phyloP scores from a whole-genome alignment of 306 rosid species.

The Calophaca sinica region DNA sequence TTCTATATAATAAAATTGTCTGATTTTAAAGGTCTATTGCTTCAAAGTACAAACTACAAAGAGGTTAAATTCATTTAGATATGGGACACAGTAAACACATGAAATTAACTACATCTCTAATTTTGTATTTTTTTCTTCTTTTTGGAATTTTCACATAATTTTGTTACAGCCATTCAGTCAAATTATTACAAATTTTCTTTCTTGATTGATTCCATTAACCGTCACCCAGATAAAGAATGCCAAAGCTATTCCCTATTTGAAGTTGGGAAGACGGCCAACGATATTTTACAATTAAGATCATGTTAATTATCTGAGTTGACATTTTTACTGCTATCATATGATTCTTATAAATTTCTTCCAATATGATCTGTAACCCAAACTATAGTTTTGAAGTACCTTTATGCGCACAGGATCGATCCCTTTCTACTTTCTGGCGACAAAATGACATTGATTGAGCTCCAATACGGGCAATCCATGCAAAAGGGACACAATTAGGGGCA shows the following conservation, averaged over 20 bases:
- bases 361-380: background rate
- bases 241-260: background rate
- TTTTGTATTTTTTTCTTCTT: too few species aligned
- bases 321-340: too few species aligned
- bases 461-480: conserved; percentile 19
- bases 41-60: too few species aligned
- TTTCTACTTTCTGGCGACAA: background rate
- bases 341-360: too few species aligned
- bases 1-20: too few species aligned
- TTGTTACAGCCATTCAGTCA: background rate
- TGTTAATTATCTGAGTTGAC: too few species aligned
- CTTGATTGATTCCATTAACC: background rate
- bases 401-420: background rate
- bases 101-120: too few species aligned
- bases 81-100: too few species aligned
- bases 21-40: too few species aligned
- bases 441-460: background rate
- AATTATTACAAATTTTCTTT: background rate
- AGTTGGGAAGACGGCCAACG: too few species aligned
- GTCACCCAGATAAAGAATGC: background rate
- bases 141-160: too few species aligned
- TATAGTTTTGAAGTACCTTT: background rate
- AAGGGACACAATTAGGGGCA: background rate
- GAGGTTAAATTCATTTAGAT: too few species aligned
- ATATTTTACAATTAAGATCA: background rate